A percentile compares a stretch with the other conserved stretches of the same genome.
Conservation (phyloP, 495 filamentous ascomycete species). For the Glarea lozoyensis region DNA sequence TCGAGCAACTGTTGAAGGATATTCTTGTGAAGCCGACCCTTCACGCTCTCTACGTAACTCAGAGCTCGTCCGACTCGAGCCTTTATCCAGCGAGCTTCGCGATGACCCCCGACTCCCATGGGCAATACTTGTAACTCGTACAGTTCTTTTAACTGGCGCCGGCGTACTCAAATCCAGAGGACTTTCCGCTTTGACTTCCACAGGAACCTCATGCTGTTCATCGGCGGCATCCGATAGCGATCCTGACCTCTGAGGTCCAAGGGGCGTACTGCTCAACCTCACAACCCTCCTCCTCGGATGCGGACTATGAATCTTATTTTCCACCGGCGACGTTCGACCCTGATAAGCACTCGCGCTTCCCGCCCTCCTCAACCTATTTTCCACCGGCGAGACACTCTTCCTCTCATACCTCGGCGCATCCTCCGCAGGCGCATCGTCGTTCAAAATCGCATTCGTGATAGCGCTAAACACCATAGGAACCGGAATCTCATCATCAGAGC, state of each 20-base stretch:
- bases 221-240: constrained; percentile 16
- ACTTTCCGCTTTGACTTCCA: constrained; percentile 11
- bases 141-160: constrained; percentile 51
- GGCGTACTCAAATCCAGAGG: constrained; percentile 55
- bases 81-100: constrained; percentile 30
- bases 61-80: constrained; percentile 25
- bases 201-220: constrained; percentile 9
- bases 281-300: constrained; percentile 17
- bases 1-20: constrained; percentile 31
- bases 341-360: constrained; percentile 4
- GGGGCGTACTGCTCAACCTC: constrained; percentile 20
- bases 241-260: constrained; percentile 15
- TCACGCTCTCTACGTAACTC: constrained; percentile 28
- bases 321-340: constrained; percentile 4
- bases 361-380: constrained; percentile 2
- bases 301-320: constrained; percentile 13
- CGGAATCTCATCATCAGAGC: constrained; percentile 65
- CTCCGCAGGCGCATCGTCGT: constrained; percentile 47
- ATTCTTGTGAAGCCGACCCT: constrained; percentile 22
- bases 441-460: constrained; percentile 65
- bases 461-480: constrained; percentile 74
- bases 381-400: too few relatives aligned
- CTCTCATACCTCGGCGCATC: too few relatives aligned
- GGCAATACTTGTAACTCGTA: constrained; percentile 46
- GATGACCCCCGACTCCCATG: constrained; percentile 30